phyloP scores from a whole-genome alignment of 2,329 filamentous ascomycete species.

The Talaromyces albobiverticillius region DNA sequence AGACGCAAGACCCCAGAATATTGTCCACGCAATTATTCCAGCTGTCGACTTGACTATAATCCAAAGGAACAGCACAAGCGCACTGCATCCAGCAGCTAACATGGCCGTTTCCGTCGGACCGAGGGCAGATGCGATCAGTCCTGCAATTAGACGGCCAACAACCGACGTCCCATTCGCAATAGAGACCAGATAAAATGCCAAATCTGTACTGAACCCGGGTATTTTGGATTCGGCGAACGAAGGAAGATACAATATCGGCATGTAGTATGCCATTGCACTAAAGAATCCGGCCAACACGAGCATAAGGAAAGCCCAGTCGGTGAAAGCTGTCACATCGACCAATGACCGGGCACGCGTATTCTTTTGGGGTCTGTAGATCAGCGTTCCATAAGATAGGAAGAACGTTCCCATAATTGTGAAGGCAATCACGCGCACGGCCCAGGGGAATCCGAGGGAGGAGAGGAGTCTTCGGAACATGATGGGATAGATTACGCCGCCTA shows the following conservation, averaged over 20 bases:
- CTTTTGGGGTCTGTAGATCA: conserved; percentile 36
- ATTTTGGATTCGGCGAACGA: conserved; percentile 33
- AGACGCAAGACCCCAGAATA: conserved; percentile 51
- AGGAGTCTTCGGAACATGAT: conserved; percentile 45
- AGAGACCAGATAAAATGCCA: conserved; percentile 65
- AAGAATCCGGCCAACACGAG: conserved; percentile 54
- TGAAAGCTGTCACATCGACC: conserved; percentile 43
- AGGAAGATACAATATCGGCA: conserved; percentile 43
- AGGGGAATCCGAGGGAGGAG: conserved; percentile 52
- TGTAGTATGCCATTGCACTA: conserved; percentile 58
- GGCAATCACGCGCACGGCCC: conserved; percentile 61
- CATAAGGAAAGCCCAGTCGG: conserved; percentile 48
- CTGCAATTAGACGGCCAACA: conserved; percentile 56
- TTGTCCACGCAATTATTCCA: conserved; percentile 40
- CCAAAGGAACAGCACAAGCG: conserved; percentile 42
- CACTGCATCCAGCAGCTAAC: conserved; percentile 40
- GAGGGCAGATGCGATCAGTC: conserved; percentile 47
- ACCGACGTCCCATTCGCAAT: conserved; percentile 64
- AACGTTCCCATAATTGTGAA: conserved; percentile 56
- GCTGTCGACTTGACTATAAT: conserved; percentile 36
- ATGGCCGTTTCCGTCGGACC: conserved; percentile 56
- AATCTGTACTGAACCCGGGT: conserved; percentile 46
- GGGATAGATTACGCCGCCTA: conserved; percentile 56
- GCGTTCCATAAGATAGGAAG: conserved; percentile 36
- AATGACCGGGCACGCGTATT: conserved; percentile 39